Base-by-base conservation (phyloP, 805 yeast species). In the Saccharomycopsis oosterbeekiorum region DNA sequence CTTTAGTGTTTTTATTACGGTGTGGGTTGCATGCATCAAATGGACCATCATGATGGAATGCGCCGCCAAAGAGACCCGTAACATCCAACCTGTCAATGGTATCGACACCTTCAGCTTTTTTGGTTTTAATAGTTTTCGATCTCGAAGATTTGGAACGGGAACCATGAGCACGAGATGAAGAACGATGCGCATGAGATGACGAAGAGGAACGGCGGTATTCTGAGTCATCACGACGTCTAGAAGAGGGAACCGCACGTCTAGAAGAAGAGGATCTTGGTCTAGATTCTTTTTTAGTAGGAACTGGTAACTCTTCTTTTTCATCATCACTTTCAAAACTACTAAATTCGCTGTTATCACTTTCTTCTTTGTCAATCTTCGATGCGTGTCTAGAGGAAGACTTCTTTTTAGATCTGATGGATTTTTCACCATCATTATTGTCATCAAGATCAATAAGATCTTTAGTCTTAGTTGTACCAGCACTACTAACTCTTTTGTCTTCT, bases 1-100 rank as follows among this genome's bases (percentile, higher is more conserved):
- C 84, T 69, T 77, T 80, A 19, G 79, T 76, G 65, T 82, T 78
- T 74, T 87, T 88, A 74, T 94, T 94, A 72, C 98, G 84, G 73
- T 89, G 97, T 8, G 99, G 98, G 2, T 96, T 88, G 73, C 98
- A 93, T 1, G 99, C 99, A 72, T 94, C 99, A 71, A 94, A 94
- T 15, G 99, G 99, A 12, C 99, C 99, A 75, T 94, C 99, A 73
- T 94, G 98, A 73, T 94, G 99, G 80, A 94, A 94, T 1, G 96
- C 89, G 17, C 90, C 89, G 10, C 53, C 53, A 71, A 89, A 92
- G 64, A 92, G 80, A 0, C 97, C 97, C 12, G 97, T 92, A 56
- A 93, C 99, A 73, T 94, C 99, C 69, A 94, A 79, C 73, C 89
- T 89, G 75, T 94, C 99, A 67, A 94, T 94, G 3, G 96, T 89